Evolutionary conservation across 2,329 filamentous ascomycete species (phyloP).

Genomic region (Furcasterigmium furcatum): DNA sequence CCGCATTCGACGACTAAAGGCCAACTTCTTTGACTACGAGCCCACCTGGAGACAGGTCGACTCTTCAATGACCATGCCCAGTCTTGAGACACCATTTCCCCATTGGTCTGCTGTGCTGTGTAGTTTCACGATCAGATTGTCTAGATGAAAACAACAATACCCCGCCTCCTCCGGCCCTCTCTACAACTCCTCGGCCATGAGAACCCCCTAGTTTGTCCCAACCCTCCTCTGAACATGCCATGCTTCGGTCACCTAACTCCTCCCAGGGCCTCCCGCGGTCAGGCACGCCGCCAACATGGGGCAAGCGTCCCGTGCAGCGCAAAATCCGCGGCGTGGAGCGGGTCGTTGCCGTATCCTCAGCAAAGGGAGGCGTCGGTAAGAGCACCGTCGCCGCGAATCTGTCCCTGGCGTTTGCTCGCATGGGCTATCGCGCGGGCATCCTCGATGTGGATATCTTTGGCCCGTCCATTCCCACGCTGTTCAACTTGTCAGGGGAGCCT

Average conservation of each 20-base stretch:
- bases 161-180: slow-evolving; percentile 30
- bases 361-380: slow-evolving; percentile 97
- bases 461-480: slow-evolving; percentile 86
- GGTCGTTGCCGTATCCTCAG: slow-evolving; percentile 94
- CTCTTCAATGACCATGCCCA: too few relatives aligned
- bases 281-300: slow-evolving; percentile 52
- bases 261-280: slow-evolving; percentile 77
- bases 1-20: background rate
- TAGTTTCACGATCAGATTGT: background rate
- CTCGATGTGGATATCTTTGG: slow-evolving; percentile 97
- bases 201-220: slow-evolving; percentile 70
- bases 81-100: too few relatives aligned
- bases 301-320: slow-evolving; percentile 76
- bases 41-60: too few relatives aligned
- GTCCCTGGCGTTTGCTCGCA: slow-evolving; percentile 78
- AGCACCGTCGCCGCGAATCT: slow-evolving; percentile 89
- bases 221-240: background rate
- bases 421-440: slow-evolving; percentile 79
- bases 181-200: slow-evolving; percentile 59
- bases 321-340: slow-evolving; percentile 83
- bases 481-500: slow-evolving; percentile 78
- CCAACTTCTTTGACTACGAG: too few relatives aligned
- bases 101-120: background rate
- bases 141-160: slow-evolving; percentile 31
- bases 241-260: background rate